phyloP scores from a whole-genome alignment of 805 yeast genomes.

The Candida maesae region DNA sequence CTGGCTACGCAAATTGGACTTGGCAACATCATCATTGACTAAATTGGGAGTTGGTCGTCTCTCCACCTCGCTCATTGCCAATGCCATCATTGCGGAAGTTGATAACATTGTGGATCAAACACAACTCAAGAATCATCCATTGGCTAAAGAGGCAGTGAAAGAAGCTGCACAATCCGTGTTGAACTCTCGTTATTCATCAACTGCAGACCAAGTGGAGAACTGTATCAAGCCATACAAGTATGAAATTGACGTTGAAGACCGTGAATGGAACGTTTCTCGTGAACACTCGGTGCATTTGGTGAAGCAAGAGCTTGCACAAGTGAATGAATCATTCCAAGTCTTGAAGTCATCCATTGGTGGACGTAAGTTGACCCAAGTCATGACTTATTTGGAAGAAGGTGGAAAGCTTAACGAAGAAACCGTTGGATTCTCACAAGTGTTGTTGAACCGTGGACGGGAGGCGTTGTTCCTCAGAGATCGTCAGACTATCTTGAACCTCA shows the following conservation, averaged over 20 bases:
- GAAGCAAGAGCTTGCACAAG: slow-evolving; percentile 83
- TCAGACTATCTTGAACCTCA: slow-evolving; percentile 60
- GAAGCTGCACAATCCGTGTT: slow-evolving; percentile 84
- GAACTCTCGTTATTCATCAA: slow-evolving; percentile 74
- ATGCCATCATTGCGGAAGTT: slow-evolving; percentile 74
- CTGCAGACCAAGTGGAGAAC: slow-evolving; percentile 98
- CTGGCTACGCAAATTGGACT: slow-evolving; percentile 86
- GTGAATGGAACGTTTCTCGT: slow-evolving; percentile 85
- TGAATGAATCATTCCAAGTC: slow-evolving; percentile 56
- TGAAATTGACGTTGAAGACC: slow-evolving; percentile 92
- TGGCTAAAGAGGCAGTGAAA: slow-evolving; percentile 73
- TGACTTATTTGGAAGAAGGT: slow-evolving; percentile 55
- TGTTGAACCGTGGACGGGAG: slow-evolving; percentile 76
- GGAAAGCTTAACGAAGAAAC: slow-evolving; percentile 54
- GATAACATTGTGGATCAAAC: slow-evolving; percentile 70
- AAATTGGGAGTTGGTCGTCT: slow-evolving; percentile 92
- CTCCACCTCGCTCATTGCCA: slow-evolving; percentile 78
- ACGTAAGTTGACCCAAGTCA: slow-evolving; percentile 76
- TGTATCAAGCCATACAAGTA: slow-evolving; percentile 97
- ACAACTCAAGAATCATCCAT: slow-evolving; percentile 78
- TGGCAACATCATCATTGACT: slow-evolving; percentile 78
- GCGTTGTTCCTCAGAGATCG: slow-evolving; percentile 80
- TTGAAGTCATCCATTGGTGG: slow-evolving; percentile 76
- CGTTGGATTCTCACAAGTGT: slow-evolving; percentile 74
- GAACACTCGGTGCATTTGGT: slow-evolving; percentile 72